Conservation (phyloP, 371 early-diverging fungal genomes). For the Zychaea mexicana region DNA sequence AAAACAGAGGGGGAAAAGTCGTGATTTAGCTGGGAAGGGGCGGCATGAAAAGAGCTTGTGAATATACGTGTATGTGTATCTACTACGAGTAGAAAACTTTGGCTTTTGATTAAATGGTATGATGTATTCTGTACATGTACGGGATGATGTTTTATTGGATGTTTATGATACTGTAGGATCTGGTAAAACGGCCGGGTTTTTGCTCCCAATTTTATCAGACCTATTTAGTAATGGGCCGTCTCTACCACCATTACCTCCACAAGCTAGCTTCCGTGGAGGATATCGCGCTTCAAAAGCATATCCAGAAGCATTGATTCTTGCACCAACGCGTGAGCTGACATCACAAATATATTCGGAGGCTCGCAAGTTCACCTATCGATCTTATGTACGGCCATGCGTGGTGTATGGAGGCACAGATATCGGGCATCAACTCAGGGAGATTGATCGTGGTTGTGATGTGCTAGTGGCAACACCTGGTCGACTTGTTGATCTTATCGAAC, state of each 20-base stretch:
- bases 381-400: conserved; percentile 48
- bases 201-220: conserved; percentile 87
- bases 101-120: too few species aligned
- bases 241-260: conserved; percentile 38
- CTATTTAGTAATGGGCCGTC: conserved; percentile 90
- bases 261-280: conserved; percentile 45
- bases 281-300: conserved; percentile 83
- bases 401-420: conserved; percentile 92
- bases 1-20: neutral
- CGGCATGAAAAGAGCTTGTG: neutral
- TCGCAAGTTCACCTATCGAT: conserved; percentile 42
- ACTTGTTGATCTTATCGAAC: conserved; percentile 90
- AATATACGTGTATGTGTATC: too few species aligned
- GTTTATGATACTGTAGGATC: conserved; percentile 56
- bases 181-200: conserved; percentile 89
- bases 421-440: conserved; percentile 82
- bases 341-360: conserved; percentile 67
- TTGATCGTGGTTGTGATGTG: conserved; percentile 89
- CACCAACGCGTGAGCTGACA: conserved; percentile 94
- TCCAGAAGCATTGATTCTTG: conserved; percentile 89
- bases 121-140: too few species aligned
- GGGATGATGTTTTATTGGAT: neutral
- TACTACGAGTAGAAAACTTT: too few species aligned
- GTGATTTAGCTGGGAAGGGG: too few species aligned
- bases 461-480: conserved; percentile 99